phyloP scores from a whole-genome alignment of 192 early-diverging fungal species.

The Coemansia sp. region DNA sequence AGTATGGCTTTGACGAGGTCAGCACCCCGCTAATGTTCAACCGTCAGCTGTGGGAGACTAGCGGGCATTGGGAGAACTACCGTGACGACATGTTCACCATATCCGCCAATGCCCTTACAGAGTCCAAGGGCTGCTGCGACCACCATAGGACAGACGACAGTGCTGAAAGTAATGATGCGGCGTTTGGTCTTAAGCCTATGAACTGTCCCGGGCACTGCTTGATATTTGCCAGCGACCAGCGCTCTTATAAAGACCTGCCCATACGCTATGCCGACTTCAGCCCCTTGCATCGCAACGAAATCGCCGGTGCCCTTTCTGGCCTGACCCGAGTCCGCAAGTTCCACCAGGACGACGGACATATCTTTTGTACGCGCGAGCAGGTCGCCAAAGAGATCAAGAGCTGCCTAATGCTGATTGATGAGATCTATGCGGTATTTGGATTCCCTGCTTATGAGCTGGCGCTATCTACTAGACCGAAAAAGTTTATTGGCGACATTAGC shows the following conservation, averaged over 20 bases:
- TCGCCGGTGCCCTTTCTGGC: slow-evolving; percentile 83
- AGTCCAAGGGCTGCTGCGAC: slow-evolving; percentile 28
- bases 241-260: slow-evolving; percentile 87
- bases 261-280: slow-evolving; percentile 90
- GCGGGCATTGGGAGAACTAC: slow-evolving; percentile 97
- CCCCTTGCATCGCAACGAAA: slow-evolving; percentile 91
- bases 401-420: slow-evolving; percentile 73
- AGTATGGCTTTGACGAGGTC: slow-evolving; percentile 83
- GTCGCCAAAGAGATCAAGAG: slow-evolving; percentile 74
- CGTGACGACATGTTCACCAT: slow-evolving; percentile 88
- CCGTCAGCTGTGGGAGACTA: slow-evolving; percentile 87
- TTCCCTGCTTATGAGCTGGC: slow-evolving; percentile 76
- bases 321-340: slow-evolving; percentile 90
- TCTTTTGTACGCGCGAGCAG: slow-evolving; percentile 85
- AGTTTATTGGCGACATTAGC: slow-evolving; percentile 66
- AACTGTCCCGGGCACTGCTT: slow-evolving; percentile 97
- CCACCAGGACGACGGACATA: slow-evolving; percentile 97
- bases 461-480: slow-evolving; percentile 77
- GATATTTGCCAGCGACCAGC: slow-evolving; percentile 74
- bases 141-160: slow-evolving; percentile 1
- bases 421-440: slow-evolving; percentile 74
- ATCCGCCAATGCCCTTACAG: slow-evolving; percentile 9
- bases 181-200: slow-evolving; percentile 95
- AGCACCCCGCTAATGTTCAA: slow-evolving; percentile 91
- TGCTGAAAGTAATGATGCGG: slow-evolving; percentile 3